Base-by-base conservation (phyloP, 169 alveolate species). In the Perkinsus chesapeaki region DNA sequence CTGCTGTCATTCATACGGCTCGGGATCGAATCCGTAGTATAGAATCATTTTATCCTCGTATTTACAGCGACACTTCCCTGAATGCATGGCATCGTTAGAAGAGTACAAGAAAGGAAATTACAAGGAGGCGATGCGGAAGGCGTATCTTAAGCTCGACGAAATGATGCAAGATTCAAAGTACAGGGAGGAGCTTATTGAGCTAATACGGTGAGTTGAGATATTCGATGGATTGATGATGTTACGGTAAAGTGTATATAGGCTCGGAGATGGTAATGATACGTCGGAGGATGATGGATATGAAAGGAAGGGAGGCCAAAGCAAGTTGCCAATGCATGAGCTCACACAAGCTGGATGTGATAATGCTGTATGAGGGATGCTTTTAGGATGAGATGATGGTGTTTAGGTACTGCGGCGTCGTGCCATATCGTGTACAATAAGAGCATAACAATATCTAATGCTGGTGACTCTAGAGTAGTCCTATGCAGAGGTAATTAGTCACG, bases 401-500 rank as follows among this genome's bases (percentile, higher is more conserved):
- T 16, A 60, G 82, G 82, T 60, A 60, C 82, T 7, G 82, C 82
- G 31, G 31, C 82, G 12, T 27, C 82, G 27, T 60, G 82, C 31
- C 82, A 60, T 16, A 16, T 60, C 31, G 82, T 60, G 82, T 60
- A 60, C 31, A 60, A 60, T 23, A 60, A 60, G 31, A 34, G 37
- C 7, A 60, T 60, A 7, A 60, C 82, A 34, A 60, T 60, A 60
- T 99, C 99, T n/a, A 99, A 99, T 95, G 99, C 99, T 39, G 99
- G 99, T 0, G 99, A 99, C 94, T 98, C 99, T 37, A 95, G 99
- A 94, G 99, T 99, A 10, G 98, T 99, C 19, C 95, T 97, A 27
- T 94, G 98, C 91, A 95, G 98, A 82, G 96, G 96, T 48, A 98
- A 99, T 0, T 60, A 7, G 3, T 16, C 31, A 23, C n/a, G n/a